Percentiles rank a stretch among this genome's conserved stretches.
phyloP scores from a whole-genome alignment of 768 basidiomycete species.

The Xanthoconium stramineum region DNA sequence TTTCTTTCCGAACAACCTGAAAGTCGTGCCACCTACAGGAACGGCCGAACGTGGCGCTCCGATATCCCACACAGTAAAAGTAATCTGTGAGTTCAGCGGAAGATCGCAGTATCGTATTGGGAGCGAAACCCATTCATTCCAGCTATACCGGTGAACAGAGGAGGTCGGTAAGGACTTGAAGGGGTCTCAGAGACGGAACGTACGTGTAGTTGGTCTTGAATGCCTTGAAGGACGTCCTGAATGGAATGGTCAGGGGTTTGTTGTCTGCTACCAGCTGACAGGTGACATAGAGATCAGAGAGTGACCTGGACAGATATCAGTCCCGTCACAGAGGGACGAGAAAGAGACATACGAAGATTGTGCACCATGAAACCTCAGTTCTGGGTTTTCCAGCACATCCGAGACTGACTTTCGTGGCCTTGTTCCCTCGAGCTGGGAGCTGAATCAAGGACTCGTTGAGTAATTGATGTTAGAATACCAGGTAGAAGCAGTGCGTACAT shows the following conservation, averaged over 20 bases:
- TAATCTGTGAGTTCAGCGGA: constrained; percentile 83
- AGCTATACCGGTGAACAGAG: constrained; percentile 43
- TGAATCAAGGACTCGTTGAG: constrained; percentile 26
- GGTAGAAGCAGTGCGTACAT: constrained; percentile 48
- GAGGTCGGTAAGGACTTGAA: neutral
- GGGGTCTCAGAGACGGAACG: constrained; percentile 21
- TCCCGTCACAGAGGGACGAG: constrained; percentile 6
- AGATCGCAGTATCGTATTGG: constrained; percentile 93
- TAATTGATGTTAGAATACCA: neutral
- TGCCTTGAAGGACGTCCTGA: constrained; percentile 88
- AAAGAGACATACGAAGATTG: constrained; percentile 58
- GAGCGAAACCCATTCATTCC: constrained; percentile 94
- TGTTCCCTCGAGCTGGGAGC: constrained; percentile 83
- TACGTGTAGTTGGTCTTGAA: constrained; percentile 83
- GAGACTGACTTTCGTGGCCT: constrained; percentile 69
- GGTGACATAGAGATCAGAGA: constrained; percentile 92
- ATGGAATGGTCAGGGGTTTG: constrained; percentile 88
- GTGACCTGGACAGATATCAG: constrained; percentile 50
- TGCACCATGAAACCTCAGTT: constrained; percentile 77
- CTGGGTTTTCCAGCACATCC: constrained; percentile 80
- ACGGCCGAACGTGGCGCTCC: constrained; percentile 74
- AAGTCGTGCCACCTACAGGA: constrained; percentile 89
- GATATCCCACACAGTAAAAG: constrained; percentile 96
- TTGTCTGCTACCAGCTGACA: constrained; percentile 92
- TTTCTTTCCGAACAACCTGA: constrained; percentile 90